Percentiles rank a stretch among this genome's conserved stretches.
Evolutionary conservation across 2,329 filamentous ascomycete genomes (phyloP).

Genomic region (Trichophyton simii): DNA sequence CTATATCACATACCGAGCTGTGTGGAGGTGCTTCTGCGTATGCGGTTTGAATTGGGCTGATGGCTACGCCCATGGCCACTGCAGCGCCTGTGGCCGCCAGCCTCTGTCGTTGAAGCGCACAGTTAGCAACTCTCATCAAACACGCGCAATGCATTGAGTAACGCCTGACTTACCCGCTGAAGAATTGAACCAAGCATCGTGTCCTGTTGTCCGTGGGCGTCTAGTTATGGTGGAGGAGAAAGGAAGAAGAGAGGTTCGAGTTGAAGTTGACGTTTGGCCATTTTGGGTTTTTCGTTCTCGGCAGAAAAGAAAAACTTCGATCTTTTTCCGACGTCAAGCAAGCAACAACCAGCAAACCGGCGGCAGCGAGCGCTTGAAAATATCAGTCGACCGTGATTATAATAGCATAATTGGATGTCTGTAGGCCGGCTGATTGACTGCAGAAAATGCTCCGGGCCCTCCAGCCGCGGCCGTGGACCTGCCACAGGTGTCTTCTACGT

Average conservation of each 20-base stretch:
- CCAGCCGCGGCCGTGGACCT: slow-evolving; percentile 32
- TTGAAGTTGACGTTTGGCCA: slow-evolving; percentile 10
- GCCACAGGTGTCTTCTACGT: slow-evolving; percentile 25
- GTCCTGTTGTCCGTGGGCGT: slow-evolving; percentile 14
- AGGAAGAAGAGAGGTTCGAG: slow-evolving; percentile 2
- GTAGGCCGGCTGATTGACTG: neutral
- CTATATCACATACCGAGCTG: slow-evolving; percentile 18
- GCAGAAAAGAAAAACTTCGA: slow-evolving; percentile 1
- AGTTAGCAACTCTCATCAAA: slow-evolving; percentile 1
- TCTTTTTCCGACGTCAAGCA: neutral
- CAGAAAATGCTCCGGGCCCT: slow-evolving; percentile 23
- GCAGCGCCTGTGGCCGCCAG: slow-evolving; percentile 30
- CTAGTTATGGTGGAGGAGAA: neutral
- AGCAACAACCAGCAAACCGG: neutral
- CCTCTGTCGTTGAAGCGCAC: slow-evolving; percentile 17
- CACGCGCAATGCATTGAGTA: slow-evolving; percentile 5
- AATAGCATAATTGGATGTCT: neutral
- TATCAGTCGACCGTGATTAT: neutral
- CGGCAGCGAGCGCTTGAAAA: too few species aligned
- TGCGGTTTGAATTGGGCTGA: slow-evolving; percentile 30
- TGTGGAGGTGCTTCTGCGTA: slow-evolving; percentile 33
- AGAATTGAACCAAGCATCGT: slow-evolving; percentile 31
- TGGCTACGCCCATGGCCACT: slow-evolving; percentile 28
- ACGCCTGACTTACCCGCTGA: slow-evolving; percentile 24
- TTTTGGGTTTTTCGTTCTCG: slow-evolving; percentile 8